Conservation (phyloP, 306 rosid genomes). For the Argentina anserina region DNA sequence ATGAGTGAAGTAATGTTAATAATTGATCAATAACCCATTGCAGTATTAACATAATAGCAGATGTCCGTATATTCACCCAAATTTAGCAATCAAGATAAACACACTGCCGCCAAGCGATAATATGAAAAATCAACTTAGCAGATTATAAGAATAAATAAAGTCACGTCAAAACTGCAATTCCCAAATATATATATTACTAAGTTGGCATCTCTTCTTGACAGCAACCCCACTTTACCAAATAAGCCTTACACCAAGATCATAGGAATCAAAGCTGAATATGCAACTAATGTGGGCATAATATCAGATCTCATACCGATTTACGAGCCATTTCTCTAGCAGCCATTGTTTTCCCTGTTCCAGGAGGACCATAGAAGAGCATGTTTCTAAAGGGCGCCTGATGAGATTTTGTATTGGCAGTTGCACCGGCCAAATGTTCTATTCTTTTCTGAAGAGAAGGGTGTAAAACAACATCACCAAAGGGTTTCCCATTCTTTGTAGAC, state of each 20-base stretch:
- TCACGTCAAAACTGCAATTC: not conserved
- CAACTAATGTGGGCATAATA: not conserved
- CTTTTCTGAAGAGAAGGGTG: constrained; percentile 82
- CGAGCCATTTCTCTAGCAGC: constrained; percentile 96
- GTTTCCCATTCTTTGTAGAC: constrained; percentile 50
- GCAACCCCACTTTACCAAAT: not conserved
- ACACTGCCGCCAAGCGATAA: not conserved
- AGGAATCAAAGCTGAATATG: not conserved
- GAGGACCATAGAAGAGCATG: constrained; percentile 98
- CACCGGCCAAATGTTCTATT: constrained; percentile 79
- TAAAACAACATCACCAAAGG: constrained; percentile 88
- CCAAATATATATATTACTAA: not conserved
- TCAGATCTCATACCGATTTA: constrained; percentile 67
- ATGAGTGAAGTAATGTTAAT: not conserved
- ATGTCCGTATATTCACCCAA: not conserved
- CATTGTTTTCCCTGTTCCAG: constrained; percentile 99
- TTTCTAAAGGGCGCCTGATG: constrained; percentile 97
- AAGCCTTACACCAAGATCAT: not conserved
- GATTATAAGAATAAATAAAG: not conserved
- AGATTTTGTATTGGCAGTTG: constrained; percentile 93
- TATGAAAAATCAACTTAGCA: not conserved
- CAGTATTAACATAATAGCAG: not conserved
- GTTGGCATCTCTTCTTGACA: not conserved
- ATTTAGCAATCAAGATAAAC: not conserved
- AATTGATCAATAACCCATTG: not conserved